A percentile compares a stretch with the other conserved stretches of the same genome.
Conservation (phyloP, 2,329 filamentous ascomycete genomes). For the Bretziella fagacearum region DNA sequence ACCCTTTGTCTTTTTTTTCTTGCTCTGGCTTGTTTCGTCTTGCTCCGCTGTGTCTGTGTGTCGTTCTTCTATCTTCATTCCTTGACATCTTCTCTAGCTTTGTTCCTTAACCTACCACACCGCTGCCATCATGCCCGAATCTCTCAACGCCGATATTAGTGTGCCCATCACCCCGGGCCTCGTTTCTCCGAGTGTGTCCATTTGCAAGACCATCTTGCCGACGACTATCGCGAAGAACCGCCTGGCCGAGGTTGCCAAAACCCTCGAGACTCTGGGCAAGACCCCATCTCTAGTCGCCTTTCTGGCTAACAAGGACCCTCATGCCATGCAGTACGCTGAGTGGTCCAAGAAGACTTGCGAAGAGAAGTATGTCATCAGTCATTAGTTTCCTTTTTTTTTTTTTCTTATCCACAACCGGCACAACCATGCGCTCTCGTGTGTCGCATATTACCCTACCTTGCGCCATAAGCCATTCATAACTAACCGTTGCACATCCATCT, state of each 20-base stretch:
- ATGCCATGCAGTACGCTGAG: conserved; percentile 83
- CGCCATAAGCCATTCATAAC: not conserved
- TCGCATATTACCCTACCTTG: too few relatives aligned
- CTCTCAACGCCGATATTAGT: not conserved
- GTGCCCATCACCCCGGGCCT: not conserved
- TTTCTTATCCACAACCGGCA: conserved; percentile 1
- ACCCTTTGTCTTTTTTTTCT: not conserved
- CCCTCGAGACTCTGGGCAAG: conserved; percentile 52
- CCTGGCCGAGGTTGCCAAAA: conserved; percentile 59
- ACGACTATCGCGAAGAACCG: conserved; percentile 72
- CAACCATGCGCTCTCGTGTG: not conserved
- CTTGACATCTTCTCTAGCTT: not conserved
- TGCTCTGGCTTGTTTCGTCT: not conserved
- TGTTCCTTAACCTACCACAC: not conserved
- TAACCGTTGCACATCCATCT: too few relatives aligned
- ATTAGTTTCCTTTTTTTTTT: not conserved
- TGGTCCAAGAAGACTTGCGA: conserved; percentile 94
- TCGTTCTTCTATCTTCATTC: not conserved
- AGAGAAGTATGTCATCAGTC: conserved; percentile 80
- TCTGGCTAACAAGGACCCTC: conserved; percentile 79
- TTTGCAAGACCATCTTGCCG: conserved; percentile 87
- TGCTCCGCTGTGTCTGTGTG: not conserved
- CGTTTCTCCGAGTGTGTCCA: conserved; percentile 2
- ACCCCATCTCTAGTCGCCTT: conserved; percentile 76
- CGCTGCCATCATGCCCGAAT: conserved; percentile 8